phyloP scores from a whole-genome alignment of 2,329 filamentous ascomycete species.

The Leptographium lundbergii region DNA sequence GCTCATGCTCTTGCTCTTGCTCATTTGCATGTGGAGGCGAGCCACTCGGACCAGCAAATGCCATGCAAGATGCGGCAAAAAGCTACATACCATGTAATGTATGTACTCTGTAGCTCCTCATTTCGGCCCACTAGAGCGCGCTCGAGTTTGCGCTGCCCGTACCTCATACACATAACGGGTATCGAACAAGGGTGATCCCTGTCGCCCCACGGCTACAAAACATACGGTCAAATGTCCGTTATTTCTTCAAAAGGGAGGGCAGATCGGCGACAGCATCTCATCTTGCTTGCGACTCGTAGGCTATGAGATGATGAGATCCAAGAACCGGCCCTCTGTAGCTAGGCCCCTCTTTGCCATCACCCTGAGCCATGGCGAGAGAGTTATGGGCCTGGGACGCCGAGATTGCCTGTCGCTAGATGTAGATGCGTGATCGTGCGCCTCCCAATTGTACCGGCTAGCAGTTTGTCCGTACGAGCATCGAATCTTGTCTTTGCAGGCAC shows the following conservation, averaged over 20 bases:
- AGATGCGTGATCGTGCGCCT: slow-evolving; percentile 1
- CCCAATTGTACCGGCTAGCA: background rate
- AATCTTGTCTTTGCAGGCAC: background rate
- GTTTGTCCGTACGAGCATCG: too few species aligned
- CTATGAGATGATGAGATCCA: background rate
- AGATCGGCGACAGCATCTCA: background rate
- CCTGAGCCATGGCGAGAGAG: background rate
- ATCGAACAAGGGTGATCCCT: background rate
- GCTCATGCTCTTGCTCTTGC: background rate
- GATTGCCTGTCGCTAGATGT: background rate
- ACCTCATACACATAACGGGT: background rate
- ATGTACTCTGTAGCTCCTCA: background rate
- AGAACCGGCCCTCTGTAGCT: background rate
- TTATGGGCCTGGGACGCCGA: background rate
- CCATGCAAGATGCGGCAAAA: background rate
- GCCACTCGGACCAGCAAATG: background rate
- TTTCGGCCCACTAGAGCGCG: background rate
- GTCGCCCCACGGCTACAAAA: background rate
- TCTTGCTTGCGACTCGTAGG: background rate
- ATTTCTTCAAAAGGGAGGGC: background rate
- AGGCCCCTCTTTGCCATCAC: background rate
- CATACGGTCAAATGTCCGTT: background rate
- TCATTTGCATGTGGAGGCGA: background rate
- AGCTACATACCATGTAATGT: background rate
- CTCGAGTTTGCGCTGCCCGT: background rate